These are phyloP conservation scores for Komagataella phaffii DNA, from an alignment of 805 yeast species.

Conservation along the genomic window DNA sequence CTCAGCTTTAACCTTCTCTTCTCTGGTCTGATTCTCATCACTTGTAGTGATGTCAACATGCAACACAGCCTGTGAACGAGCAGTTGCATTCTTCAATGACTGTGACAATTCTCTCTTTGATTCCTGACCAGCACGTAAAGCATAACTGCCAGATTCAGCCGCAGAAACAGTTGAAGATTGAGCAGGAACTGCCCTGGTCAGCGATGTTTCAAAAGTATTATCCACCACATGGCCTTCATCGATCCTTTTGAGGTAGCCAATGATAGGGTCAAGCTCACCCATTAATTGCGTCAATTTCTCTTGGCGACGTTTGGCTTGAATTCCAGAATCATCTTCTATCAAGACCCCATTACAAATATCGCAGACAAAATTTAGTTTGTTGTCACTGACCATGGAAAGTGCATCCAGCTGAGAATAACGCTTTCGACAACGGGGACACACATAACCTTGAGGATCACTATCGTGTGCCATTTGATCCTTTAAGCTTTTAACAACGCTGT, in stretches of 20 bases:
- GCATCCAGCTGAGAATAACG: slow-evolving; percentile 84
- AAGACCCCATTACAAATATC: slow-evolving; percentile 68
- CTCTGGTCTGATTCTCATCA: slow-evolving; percentile 63
- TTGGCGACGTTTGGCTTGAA: slow-evolving; percentile 71
- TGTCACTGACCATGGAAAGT: slow-evolving; percentile 66
- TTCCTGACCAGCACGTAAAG: slow-evolving; percentile 29
- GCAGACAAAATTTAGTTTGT: slow-evolving; percentile 69
- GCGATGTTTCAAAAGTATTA: slow-evolving; percentile 77
- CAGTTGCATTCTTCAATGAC: slow-evolving; percentile 19
- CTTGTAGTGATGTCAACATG: slow-evolving; percentile 84
- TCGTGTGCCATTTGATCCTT: slow-evolving; percentile 76
- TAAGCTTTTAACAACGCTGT: slow-evolving; percentile 63
- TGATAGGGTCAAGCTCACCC: slow-evolving; percentile 83
- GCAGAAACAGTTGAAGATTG: slow-evolving; percentile 55
- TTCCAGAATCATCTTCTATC: slow-evolving; percentile 79
- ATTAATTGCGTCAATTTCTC: slow-evolving; percentile 70
- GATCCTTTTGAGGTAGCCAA: slow-evolving; percentile 68
- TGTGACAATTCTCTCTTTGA: slow-evolving; percentile 12
- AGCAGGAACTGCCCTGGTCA: slow-evolving; percentile 77
- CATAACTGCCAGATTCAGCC: slow-evolving; percentile 20
- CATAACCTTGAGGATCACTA: slow-evolving; percentile 86
- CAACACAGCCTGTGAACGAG: slow-evolving; percentile 63
- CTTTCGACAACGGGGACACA: slow-evolving; percentile 76
- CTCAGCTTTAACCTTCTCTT: slow-evolving; percentile 50
- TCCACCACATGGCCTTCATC: slow-evolving; percentile 74